phyloP scores from a whole-genome alignment of 2,329 filamentous ascomycete species.

The Aspergillus chevalieri region DNA sequence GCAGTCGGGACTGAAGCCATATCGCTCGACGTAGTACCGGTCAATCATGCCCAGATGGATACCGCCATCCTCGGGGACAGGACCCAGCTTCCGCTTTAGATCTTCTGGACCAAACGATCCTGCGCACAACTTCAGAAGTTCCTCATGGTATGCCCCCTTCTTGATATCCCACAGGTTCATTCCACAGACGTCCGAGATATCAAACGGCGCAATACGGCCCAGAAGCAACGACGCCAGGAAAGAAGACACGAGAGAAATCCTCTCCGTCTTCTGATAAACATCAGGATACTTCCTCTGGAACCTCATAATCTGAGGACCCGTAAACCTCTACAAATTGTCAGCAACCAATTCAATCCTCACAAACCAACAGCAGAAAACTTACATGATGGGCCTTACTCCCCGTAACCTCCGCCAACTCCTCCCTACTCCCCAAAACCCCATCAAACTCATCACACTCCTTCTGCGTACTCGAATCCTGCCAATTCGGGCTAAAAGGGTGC shows the following conservation, averaged over 20 bases:
- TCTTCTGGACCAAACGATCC: conserved; percentile 58
- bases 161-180: conserved; percentile 96
- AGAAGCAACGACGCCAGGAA: conserved; percentile 89
- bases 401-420: conserved; percentile 69
- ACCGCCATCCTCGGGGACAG: conserved; percentile 74
- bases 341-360: conserved; percentile 4
- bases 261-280: conserved; percentile 70
- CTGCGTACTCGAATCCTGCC: conserved; percentile 96
- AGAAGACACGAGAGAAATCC: conserved; percentile 90
- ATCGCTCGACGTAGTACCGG: conserved; percentile 70
- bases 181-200: conserved; percentile 90
- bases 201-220: conserved; percentile 77
- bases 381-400: conserved; percentile 94
- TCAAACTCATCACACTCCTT: conserved; percentile 87
- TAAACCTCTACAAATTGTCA: conserved; percentile 65
- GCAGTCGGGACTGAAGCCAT: conserved; percentile 70
- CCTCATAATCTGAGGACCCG: conserved; percentile 90
- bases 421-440: conserved; percentile 57
- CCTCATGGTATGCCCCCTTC: conserved; percentile 64
- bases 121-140: conserved; percentile 68
- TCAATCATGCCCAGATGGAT: conserved; percentile 69
- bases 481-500: conserved; percentile 85
- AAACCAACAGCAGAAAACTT: conserved; percentile 28
- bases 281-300: conserved; percentile 74
- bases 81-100: conserved; percentile 71